Evolutionary conservation across 106 monocot genomes (phyloP), one percentile per base, ranked within the genome.

Genomic region (Apostasia shenzhenica): DNA sequence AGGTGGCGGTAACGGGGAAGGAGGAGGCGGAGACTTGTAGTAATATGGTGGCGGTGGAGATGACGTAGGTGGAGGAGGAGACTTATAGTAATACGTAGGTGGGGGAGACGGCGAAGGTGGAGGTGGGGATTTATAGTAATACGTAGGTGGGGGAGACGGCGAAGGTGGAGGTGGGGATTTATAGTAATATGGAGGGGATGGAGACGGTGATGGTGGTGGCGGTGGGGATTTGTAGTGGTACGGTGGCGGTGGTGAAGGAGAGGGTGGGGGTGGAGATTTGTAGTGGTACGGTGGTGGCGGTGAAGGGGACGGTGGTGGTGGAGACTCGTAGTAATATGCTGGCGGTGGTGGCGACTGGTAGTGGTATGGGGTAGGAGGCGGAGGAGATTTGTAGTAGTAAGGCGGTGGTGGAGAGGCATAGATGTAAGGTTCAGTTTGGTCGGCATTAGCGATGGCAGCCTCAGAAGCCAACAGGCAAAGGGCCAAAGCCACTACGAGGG

Each of bases 211-310:
- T 2, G 59, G 56, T 5, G 78, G 78, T 2, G 78, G 78, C 2
- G n/a, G n/a, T n/a, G 79, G 79, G 0, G 79, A 56, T 2, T 67
- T 54, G 45, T 79, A 79, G 48, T 73, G 41, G 40, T 79, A 79
- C 0, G 73, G 79, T 6, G 73, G 72, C 47, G 79, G 71, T 0
- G 72, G 67, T 2, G 79, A 66, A 8, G 59, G 44, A 37, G 38
- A 2, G 1, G 79, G 73, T 7, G 79, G 81, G 2, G 81, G 71
- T 6, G 75, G 81, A n/a, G 81, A 75, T 1, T 71, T 41, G 13
- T 81, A 81, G 9, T 74, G 14, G 44, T 80, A 80, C 0, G 74
- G 69, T 0, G 72, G 67, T 39, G 56, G 44, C 3, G 66, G 66
- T 42, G 45, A 71, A 38, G 50, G 26, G 2, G 55, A 50, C 46